Evolutionary conservation across 495 filamentous ascomycete genomes (phyloP).

Genomic region (Penicillium roqueforti): DNA sequence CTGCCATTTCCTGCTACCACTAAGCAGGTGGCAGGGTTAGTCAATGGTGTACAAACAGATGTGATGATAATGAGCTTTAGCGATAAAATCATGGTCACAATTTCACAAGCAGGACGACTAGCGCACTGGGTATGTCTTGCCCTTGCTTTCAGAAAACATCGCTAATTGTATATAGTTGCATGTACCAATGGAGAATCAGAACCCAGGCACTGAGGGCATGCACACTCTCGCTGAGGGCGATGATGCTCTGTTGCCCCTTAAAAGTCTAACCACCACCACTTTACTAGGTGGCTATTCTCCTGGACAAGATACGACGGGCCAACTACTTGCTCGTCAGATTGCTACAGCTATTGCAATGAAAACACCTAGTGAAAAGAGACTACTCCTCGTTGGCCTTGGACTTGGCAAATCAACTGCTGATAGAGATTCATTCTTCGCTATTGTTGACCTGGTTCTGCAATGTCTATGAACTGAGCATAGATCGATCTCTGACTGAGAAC

Average conservation of each 20-base stretch:
- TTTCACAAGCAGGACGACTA: conserved; percentile 79
- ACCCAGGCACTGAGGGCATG: conserved; percentile 49
- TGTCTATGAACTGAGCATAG: conserved; percentile 44
- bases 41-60: conserved; percentile 67
- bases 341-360: conserved; percentile 70
- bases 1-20: conserved; percentile 74
- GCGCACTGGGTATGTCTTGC: conserved; percentile 76
- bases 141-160: neutral
- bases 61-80: conserved; percentile 68
- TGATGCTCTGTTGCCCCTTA: conserved; percentile 65
- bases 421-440: conserved; percentile 73
- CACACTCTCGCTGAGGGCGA: conserved; percentile 48
- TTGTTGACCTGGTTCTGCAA: conserved; percentile 75
- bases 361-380: conserved; percentile 70
- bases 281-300: conserved; percentile 78
- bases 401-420: conserved; percentile 58
- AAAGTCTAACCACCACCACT: conserved; percentile 80
- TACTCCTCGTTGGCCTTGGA: conserved; percentile 78
- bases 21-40: conserved; percentile 58
- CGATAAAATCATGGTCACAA: conserved; percentile 88
- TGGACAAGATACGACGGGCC: conserved; percentile 76
- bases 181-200: conserved; percentile 72
- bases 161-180: conserved; percentile 61
- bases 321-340: conserved; percentile 84
- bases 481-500: neutral